Conservation (phyloP, 2,329 filamentous ascomycete genomes). For the Akanthomyces muscarius region DNA sequence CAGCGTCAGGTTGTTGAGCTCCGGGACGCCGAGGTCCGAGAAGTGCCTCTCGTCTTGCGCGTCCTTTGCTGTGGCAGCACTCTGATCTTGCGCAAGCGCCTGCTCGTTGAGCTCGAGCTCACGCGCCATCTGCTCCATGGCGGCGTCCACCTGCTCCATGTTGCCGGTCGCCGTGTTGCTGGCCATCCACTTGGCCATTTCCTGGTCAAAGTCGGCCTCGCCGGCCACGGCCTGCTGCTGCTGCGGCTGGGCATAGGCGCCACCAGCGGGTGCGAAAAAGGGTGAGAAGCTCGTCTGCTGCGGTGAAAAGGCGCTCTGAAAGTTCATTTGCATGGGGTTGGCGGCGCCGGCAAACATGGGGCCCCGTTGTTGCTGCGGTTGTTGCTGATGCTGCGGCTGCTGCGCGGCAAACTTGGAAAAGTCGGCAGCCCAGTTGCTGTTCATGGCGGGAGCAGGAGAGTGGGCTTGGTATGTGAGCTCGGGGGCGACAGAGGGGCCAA, state of each 20-base stretch:
- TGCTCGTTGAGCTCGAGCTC: conserved; percentile 38
- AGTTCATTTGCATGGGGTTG: conserved; percentile 26
- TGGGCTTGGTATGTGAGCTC: conserved; percentile 22
- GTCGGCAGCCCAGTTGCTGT: conserved; percentile 36
- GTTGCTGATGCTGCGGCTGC: conserved; percentile 14
- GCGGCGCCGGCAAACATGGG: conserved; percentile 24
- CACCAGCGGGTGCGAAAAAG: conserved; percentile 27
- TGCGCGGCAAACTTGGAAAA: conserved; percentile 32
- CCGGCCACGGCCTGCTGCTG: conserved; percentile 20
- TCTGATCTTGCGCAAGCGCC: conserved; percentile 21
- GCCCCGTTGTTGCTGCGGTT: conserved; percentile 24
- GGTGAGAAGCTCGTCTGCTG: conserved; percentile 29
- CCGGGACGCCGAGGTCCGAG: conserved; percentile 30
- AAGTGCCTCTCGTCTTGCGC: conserved; percentile 18
- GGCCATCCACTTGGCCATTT: conserved; percentile 41
- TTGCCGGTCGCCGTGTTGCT: conserved; percentile 28
- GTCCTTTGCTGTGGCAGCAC: conserved; percentile 15
- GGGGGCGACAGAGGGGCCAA: conserved; percentile 21
- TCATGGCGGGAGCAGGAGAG: conserved; percentile 24
- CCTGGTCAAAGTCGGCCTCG: conserved; percentile 37
- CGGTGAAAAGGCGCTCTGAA: conserved; percentile 29
- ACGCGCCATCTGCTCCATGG: conserved; percentile 41
- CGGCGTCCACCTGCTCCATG: conserved; percentile 39
- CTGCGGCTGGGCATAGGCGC: conserved; percentile 24
- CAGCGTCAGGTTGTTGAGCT: conserved; percentile 32